phyloP scores from a whole-genome alignment of 2,329 filamentous ascomycete species.

The Lecanosticta acicola region DNA sequence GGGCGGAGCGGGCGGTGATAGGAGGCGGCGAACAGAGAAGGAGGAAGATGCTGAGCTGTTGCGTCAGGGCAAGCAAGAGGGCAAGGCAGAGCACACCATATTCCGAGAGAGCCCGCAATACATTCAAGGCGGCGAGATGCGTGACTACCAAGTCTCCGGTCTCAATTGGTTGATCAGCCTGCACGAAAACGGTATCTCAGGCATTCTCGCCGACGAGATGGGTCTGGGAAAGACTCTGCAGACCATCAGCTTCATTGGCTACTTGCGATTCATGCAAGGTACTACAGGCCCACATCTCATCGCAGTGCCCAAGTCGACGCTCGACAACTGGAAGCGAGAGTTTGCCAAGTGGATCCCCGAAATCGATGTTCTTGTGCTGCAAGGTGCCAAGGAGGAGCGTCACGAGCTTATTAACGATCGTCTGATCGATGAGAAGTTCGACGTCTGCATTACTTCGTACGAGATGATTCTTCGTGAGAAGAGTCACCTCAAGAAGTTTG shows the following conservation, averaged over 20 bases:
- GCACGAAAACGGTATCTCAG: conserved; percentile 97
- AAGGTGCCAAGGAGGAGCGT: conserved; percentile 92
- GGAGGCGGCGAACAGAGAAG: conserved; percentile 84
- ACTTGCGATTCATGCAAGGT: conserved; percentile 82
- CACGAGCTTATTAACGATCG: conserved; percentile 82
- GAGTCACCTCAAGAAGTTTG: conserved; percentile 89
- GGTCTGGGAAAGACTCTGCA: conserved; percentile 95
- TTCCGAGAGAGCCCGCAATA: conserved; percentile 93
- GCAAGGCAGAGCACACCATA: conserved; percentile 70
- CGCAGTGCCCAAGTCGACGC: conserved; percentile 89
- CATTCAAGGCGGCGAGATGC: conserved; percentile 77
- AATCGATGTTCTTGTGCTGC: conserved; percentile 86
- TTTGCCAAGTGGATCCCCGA: conserved; percentile 93
- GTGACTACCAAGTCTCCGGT: conserved; percentile 92
- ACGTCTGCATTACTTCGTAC: conserved; percentile 97
- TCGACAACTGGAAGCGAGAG: conserved; percentile 98
- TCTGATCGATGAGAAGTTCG: conserved; percentile 89
- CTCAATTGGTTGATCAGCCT: conserved; percentile 97
- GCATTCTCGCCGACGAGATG: conserved; percentile 98
- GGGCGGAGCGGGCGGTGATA: conserved; percentile 73
- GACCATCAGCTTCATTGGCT: conserved; percentile 94
- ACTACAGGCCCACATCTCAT: conserved; percentile 89
- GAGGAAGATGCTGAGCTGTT: conserved; percentile 90
- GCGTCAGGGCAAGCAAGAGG: conserved; percentile 81
- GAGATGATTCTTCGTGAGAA: conserved; percentile 98